Evolutionary conservation across 2,329 filamentous ascomycete genomes (phyloP).

Genomic region (Cladophialophora carrionii): DNA sequence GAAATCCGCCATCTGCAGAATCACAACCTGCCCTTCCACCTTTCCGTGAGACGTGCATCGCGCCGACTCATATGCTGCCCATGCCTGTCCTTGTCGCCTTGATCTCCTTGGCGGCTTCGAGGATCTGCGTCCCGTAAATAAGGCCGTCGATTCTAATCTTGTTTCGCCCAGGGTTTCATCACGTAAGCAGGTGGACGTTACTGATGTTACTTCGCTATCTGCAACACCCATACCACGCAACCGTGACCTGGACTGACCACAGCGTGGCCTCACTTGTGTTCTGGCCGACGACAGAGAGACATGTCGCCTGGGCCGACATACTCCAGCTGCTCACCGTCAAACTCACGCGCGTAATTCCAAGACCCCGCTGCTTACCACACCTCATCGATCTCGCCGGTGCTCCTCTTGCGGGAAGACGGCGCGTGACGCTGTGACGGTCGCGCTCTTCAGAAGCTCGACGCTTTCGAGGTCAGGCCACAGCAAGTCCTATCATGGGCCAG

Average conservation of each 20-base stretch:
- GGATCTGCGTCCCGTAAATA: neutral
- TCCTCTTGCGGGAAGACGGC: neutral
- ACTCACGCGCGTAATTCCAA: neutral
- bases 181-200: neutral
- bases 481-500: constrained; percentile 12
- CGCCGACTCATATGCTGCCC: neutral
- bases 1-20: neutral
- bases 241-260: neutral
- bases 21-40: neutral
- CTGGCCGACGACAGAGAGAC: neutral
- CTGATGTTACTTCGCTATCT: too few relatives aligned
- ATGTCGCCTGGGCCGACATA: neutral
- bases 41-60: neutral
- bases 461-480: neutral
- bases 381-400: neutral
- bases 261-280: neutral
- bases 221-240: too few relatives aligned
- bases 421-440: constrained; percentile 6
- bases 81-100: neutral
- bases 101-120: neutral
- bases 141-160: neutral
- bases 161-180: neutral
- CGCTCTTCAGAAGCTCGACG: neutral
- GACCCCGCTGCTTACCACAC: neutral
- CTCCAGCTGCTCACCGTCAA: neutral